Conservation (phyloP, 192 early-diverging fungal genomes). For the Mortierella alpina region DNA sequence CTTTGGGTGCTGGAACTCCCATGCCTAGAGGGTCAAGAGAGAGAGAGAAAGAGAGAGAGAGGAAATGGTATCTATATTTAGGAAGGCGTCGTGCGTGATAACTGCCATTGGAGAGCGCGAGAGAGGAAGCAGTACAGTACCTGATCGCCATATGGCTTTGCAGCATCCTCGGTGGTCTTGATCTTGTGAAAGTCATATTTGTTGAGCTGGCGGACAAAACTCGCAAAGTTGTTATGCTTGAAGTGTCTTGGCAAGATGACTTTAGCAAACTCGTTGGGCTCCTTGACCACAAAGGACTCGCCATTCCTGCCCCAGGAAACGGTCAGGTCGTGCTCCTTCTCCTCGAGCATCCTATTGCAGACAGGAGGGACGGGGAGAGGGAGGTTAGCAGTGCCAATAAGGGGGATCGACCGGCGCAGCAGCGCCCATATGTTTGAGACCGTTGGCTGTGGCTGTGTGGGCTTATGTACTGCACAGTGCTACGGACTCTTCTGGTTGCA, state of each 20-base stretch:
- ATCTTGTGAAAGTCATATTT: constrained; percentile 76
- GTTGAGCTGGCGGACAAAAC: constrained; percentile 71
- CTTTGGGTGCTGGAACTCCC: constrained; percentile 77
- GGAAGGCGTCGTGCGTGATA: not conserved
- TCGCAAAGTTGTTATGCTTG: constrained; percentile 68
- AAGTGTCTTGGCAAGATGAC: constrained; percentile 64
- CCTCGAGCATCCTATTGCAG: constrained; percentile 73
- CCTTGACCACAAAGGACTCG: constrained; percentile 78
- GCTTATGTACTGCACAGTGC: not conserved
- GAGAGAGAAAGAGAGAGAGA: not conserved
- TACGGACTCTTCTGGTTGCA: not conserved
- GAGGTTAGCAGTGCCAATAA: too few relatives aligned
- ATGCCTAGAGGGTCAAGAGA: constrained; percentile 46
- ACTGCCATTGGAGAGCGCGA: too few relatives aligned
- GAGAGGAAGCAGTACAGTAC: constrained; percentile 15
- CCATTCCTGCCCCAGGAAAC: constrained; percentile 74
- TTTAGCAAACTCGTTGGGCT: constrained; percentile 68
- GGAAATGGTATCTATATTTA: not conserved
- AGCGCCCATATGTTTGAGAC: too few relatives aligned
- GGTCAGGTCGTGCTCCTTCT: constrained; percentile 66
- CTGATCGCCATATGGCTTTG: constrained; percentile 54
- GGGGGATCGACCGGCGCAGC: too few relatives aligned
- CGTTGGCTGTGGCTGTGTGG: constrained; percentile 5
- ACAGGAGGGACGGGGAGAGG: not conserved
- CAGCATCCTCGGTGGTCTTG: constrained; percentile 57